Percentiles rank a stretch among this genome's conserved stretches.
These are phyloP conservation scores for Lactarius hatsudake DNA, from an alignment of 768 basidiomycete species.

Conservation along the genomic window DNA sequence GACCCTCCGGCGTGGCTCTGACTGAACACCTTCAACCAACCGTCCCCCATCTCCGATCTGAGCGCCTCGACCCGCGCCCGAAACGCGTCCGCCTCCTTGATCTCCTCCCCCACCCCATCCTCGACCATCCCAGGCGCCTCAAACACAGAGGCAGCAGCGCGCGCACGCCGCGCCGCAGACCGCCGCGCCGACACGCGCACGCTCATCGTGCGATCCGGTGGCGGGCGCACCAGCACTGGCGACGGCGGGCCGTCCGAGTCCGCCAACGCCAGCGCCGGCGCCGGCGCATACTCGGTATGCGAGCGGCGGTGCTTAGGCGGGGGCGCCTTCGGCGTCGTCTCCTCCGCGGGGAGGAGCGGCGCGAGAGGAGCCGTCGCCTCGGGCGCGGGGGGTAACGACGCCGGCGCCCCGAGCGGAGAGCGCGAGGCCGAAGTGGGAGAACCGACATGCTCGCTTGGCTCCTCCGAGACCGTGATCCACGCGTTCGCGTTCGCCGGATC, in stretches of 20 bases:
- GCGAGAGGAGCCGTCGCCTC: not conserved
- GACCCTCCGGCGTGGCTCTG: slow-evolving; percentile 45
- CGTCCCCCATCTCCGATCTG: slow-evolving; percentile 85
- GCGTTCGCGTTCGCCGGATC: slow-evolving; percentile 39
- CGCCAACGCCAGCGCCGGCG: slow-evolving; percentile 6
- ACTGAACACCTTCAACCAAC: slow-evolving; percentile 83
- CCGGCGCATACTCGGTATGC: slow-evolving; percentile 20
- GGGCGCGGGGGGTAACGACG: slow-evolving; percentile 8
- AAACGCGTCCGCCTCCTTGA: slow-evolving; percentile 64
- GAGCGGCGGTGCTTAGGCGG: slow-evolving; percentile 25
- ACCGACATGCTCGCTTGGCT: not conserved
- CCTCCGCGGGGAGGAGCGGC: slow-evolving; percentile 1
- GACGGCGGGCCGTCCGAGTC: slow-evolving; percentile 11
- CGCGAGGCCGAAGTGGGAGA: not conserved
- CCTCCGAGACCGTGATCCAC: slow-evolving; percentile 29
- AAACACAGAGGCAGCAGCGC: slow-evolving; percentile 60
- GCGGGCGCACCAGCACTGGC: slow-evolving; percentile 27
- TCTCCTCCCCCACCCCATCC: slow-evolving; percentile 35
- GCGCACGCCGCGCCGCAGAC: slow-evolving; percentile 46
- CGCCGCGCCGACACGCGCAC: slow-evolving; percentile 33
- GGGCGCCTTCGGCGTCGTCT: slow-evolving; percentile 1
- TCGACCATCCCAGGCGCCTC: slow-evolving; percentile 43
- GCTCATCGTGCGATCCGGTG: slow-evolving; percentile 26
- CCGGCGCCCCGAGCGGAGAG: slow-evolving; percentile 15
- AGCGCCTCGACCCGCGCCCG: slow-evolving; percentile 76